Percentiles rank a stretch among this genome's conserved stretches.
Evolutionary conservation across 805 yeast genomes (phyloP).

Genomic region (Tetrapisispora arboricola): DNA sequence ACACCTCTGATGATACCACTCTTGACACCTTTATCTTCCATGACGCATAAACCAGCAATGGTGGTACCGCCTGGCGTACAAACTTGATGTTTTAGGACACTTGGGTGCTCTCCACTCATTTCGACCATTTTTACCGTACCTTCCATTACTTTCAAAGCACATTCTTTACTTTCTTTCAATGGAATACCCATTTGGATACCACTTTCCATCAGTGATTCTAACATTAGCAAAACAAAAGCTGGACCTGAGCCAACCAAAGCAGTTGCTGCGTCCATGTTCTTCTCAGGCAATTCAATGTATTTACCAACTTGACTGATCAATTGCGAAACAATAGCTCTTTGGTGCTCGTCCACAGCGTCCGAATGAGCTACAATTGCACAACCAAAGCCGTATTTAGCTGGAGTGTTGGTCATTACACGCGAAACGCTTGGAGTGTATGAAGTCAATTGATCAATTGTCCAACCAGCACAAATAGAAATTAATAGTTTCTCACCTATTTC

Average conservation of each 20-base stretch:
- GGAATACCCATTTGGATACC: conserved; percentile 94
- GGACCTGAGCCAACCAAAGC: conserved; percentile 95
- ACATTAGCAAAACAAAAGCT: conserved; percentile 79
- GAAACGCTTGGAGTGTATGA: conserved; percentile 49
- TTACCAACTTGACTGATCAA: conserved; percentile 58
- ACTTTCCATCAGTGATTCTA: conserved; percentile 89
- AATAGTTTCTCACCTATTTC: conserved; percentile 46
- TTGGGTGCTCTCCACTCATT: conserved; percentile 78
- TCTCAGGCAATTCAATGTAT: conserved; percentile 61
- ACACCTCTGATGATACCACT: conserved; percentile 81
- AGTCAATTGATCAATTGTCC: conserved; percentile 63
- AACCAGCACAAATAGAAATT: conserved; percentile 85
- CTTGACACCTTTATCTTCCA: conserved; percentile 88
- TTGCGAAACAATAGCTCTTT: conserved; percentile 26
- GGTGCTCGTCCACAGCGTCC: conserved; percentile 34
- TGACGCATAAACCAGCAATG: conserved; percentile 82
- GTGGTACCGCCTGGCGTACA: conserved; percentile 99
- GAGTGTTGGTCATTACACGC: conserved; percentile 97
- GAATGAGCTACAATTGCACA: conserved; percentile 88
- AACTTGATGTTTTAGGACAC: conserved; percentile 72
- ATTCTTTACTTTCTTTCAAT: conserved; percentile 64
- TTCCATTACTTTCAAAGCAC: conserved; percentile 88
- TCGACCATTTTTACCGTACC: conserved; percentile 90
- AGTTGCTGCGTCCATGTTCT: conserved; percentile 93
- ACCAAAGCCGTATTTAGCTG: conserved; percentile 86